phyloP scores from a whole-genome alignment of 768 basidiomycete genomes.

The Lactarius tabidus region DNA sequence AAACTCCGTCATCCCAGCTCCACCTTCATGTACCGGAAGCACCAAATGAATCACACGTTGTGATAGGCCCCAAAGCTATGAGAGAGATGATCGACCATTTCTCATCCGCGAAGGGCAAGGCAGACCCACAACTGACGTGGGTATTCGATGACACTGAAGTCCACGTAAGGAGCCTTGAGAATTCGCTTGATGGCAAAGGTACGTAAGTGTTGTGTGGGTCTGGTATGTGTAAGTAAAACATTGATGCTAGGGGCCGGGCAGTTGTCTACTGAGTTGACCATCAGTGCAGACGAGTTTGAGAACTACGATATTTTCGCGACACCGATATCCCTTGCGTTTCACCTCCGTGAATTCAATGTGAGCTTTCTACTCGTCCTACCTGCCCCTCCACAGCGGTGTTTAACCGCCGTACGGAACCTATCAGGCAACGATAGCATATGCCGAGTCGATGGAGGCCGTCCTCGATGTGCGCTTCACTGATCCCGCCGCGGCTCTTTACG shows the following conservation, averaged over 20 bases:
- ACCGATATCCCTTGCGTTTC: conserved; percentile 71
- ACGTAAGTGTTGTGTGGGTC: background rate
- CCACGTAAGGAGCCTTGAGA: conserved; percentile 62
- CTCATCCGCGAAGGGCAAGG: conserved; percentile 58
- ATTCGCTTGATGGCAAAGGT: conserved; percentile 65
- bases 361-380: conserved; percentile 23
- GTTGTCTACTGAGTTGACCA: conserved; percentile 69
- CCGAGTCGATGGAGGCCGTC: conserved; percentile 61
- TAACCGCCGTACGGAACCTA: background rate
- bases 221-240: background rate
- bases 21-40: conserved; percentile 63
- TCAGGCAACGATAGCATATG: conserved; percentile 77
- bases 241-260: conserved; percentile 48
- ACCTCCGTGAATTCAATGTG: conserved; percentile 81
- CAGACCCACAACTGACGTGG: conserved; percentile 80
- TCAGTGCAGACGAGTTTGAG: conserved; percentile 80
- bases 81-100: conserved; percentile 83
- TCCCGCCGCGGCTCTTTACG: conserved; percentile 67
- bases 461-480: conserved; percentile 76
- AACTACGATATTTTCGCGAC: conserved; percentile 59
- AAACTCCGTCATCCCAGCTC: conserved; percentile 53
- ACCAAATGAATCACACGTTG: conserved; percentile 56
- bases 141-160: conserved; percentile 68
- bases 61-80: conserved; percentile 67
- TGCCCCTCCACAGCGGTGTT: conserved; percentile 4